Conservation (phyloP, 2,329 filamentous ascomycete species). For the Phoma sp. region DNA sequence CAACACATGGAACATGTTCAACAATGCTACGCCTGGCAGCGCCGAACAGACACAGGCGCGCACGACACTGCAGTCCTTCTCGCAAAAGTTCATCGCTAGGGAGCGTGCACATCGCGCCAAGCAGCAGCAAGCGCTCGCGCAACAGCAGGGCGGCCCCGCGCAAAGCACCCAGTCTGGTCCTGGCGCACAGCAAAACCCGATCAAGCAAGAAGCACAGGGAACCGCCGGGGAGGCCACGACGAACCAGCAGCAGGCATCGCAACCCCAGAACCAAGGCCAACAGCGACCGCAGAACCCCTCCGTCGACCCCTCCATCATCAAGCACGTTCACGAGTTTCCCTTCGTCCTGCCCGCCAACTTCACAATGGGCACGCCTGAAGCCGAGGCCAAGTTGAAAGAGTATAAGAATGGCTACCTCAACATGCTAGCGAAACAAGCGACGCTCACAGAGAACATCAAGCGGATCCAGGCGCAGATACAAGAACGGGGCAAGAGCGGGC, state of each 20-base stretch:
- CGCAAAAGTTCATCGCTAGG: slow-evolving; percentile 58
- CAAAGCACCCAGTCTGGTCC: slow-evolving; percentile 29
- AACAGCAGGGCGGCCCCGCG: slow-evolving; percentile 26
- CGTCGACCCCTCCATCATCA: slow-evolving; percentile 44
- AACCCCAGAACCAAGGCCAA: slow-evolving; percentile 17
- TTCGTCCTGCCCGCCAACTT: slow-evolving; percentile 40
- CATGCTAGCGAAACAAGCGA: slow-evolving; percentile 42
- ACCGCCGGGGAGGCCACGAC: slow-evolving; percentile 1
- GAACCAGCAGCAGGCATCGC: slow-evolving; percentile 14
- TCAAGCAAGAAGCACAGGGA: slow-evolving; percentile 29
- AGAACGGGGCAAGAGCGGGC: slow-evolving; percentile 38
- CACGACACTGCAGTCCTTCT: slow-evolving; percentile 59
- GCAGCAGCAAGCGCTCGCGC: slow-evolving; percentile 25
- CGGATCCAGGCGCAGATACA: slow-evolving; percentile 38
- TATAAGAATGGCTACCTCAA: slow-evolving; percentile 45
- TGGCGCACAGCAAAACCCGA: slow-evolving; percentile 34
- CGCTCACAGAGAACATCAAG: slow-evolving; percentile 33
- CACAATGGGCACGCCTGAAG: slow-evolving; percentile 43
- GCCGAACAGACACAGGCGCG: slow-evolving; percentile 59
- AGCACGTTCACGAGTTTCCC: slow-evolving; percentile 46
- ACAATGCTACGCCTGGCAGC: slow-evolving; percentile 56
- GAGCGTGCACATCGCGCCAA: slow-evolving; percentile 51
- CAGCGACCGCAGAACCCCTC: slow-evolving; percentile 20
- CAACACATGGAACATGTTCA: slow-evolving; percentile 61
- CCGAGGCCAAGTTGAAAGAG: slow-evolving; percentile 45